Evolutionary conservation across 176 grass and related monocot genomes (phyloP).

Genomic region (Triticum dicoccoides): DNA sequence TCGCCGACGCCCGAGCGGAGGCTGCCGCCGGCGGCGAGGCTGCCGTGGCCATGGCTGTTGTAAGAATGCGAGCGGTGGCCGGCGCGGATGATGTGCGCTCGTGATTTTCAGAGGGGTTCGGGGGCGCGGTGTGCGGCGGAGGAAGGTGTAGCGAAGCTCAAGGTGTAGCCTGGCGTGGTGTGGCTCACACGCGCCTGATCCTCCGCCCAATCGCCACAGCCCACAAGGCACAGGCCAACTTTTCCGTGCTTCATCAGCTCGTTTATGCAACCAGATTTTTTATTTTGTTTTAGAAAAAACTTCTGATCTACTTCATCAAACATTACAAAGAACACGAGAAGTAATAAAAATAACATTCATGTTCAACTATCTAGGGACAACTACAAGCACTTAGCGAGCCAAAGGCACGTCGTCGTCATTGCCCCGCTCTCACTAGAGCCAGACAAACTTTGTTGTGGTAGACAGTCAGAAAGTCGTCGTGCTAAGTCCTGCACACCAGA

Average conservation of each 20-base stretch:
- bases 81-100: neutral
- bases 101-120: neutral
- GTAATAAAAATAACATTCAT: too few relatives aligned
- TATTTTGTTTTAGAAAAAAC: too few relatives aligned
- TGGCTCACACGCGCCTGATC: conserved; percentile 61
- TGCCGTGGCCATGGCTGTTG: conserved; percentile 14
- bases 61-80: neutral
- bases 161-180: conserved; percentile 28
- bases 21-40: neutral
- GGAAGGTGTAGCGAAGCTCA: neutral
- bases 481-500: too few relatives aligned
- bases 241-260: neutral
- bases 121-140: conserved; percentile 21
- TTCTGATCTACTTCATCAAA: too few relatives aligned
- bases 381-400: too few relatives aligned
- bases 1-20: neutral
- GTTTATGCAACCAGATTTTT: too few relatives aligned
- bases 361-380: too few relatives aligned
- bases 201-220: conserved; percentile 4
- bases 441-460: too few relatives aligned
- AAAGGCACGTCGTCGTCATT: too few relatives aligned
- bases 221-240: neutral
- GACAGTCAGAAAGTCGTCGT: too few relatives aligned
- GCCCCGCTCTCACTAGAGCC: too few relatives aligned
- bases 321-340: too few relatives aligned